phyloP scores from a whole-genome alignment of 345 rosid species.

The Eucalyptus curtisii region DNA sequence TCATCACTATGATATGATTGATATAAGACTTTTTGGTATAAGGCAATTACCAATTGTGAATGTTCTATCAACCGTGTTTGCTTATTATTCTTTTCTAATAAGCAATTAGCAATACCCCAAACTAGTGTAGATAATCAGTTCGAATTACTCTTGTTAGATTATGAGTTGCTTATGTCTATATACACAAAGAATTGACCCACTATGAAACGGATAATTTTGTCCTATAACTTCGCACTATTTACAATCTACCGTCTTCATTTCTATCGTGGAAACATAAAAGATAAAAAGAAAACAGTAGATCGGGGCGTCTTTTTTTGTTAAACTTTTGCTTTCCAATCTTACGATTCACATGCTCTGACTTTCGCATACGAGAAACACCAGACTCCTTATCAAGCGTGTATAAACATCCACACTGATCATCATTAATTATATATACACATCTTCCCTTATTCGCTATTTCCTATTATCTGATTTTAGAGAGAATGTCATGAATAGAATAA shows the following conservation, averaged over 20 bases:
- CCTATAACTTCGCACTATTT: not conserved
- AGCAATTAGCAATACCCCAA: not conserved
- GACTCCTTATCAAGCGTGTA: not conserved
- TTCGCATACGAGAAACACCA: not conserved
- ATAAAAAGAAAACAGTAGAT: no score
- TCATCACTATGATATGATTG: not conserved
- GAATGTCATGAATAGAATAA: no score
- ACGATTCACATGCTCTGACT: not conserved
- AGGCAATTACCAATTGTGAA: not conserved
- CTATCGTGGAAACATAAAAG: not conserved
- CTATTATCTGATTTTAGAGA: no score
- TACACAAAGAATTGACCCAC: not conserved
- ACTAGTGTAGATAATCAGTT: no score
- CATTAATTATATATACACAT: not conserved
- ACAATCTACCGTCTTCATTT: not conserved
- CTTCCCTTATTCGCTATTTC: not conserved
- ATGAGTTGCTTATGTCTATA: not conserved
- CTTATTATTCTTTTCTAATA: not conserved
- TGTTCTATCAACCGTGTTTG: not conserved
- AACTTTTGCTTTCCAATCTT: not conserved
- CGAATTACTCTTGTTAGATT: not conserved
- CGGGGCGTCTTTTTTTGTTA: rapidly evolving
- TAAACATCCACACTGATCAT: not conserved
- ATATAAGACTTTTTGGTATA: no score
- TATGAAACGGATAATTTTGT: not conserved